Evolutionary conservation across 2,329 filamentous ascomycete species (phyloP), one percentile per base, ranked within the genome.

Genomic region (Cladorrhinum sp.): DNA sequence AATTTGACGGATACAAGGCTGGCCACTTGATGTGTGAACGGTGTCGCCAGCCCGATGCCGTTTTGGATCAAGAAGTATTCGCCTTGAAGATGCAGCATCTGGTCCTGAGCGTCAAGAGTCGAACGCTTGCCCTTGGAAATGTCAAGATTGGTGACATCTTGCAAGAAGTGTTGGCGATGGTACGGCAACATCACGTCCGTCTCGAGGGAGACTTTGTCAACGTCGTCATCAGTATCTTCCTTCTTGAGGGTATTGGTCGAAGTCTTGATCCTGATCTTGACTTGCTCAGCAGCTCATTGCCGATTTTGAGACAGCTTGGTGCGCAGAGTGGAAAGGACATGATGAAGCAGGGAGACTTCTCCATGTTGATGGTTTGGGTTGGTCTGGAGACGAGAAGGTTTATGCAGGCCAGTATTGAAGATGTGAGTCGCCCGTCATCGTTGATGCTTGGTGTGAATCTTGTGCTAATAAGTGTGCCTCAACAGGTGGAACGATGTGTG

Each of bases 151-250:
- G 95, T 10, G 95, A 99, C 68, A 92, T 99, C 20, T 76, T 99
- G 28, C 92, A 95, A 70, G 85, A 96, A 68, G 95, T 98, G 0
- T 80, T 99, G 50, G 83, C 83, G 62, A 97, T 99, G 92, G 95
- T 99, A 28, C 86, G 95, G 59, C 79, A 81, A 9, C 95, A 99
- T 73, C 95, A 99, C 72, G 95, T 99, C 3, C 84, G 95, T 8
- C 83, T 99, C 55, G 95, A 99, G 75, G 95, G 95, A 8, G 95
- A 99, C 73, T 99, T 98, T 72, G 92, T 99, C 72, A 99, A 99
- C 71, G 95, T 99, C 3, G 94, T 99, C 28, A 89, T 99, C 61
- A 96, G 92, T 62, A 97, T 98, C 57, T 78, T 99, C 33, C 81
- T 99, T 1, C 81, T 99, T 1, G 95, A 99, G 73, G 95, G 95